Conservation (phyloP, 768 basidiomycete species). For the Tulasnella sp. region DNA sequence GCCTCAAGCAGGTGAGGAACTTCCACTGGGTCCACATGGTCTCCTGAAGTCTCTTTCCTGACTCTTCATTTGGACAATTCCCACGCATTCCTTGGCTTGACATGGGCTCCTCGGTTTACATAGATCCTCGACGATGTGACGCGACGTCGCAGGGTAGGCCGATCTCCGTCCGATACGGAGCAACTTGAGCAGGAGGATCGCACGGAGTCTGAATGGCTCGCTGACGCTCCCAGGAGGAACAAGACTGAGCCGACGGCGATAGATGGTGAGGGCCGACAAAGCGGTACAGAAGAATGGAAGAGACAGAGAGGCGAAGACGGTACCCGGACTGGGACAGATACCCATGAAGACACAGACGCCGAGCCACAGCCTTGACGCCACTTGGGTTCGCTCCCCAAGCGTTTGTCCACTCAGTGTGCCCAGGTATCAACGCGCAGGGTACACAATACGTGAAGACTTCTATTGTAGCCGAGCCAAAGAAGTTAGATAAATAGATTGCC, state of each 20-base stretch:
- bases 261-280: slow-evolving; percentile 24
- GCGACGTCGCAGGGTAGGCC: slow-evolving; percentile 19
- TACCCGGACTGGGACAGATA: background rate
- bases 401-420: no score
- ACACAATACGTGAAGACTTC: background rate
- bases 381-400: background rate
- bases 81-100: background rate
- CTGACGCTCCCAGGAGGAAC: slow-evolving; percentile 21
- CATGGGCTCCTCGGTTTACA: no score
- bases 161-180: slow-evolving; percentile 12
- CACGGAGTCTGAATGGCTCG: slow-evolving; percentile 23
- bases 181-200: slow-evolving; percentile 24
- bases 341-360: background rate
- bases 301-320: slow-evolving; percentile 25
- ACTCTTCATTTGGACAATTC: background rate
- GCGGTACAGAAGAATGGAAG: slow-evolving; percentile 31
- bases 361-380: background rate
- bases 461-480: background rate
- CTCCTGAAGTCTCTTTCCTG: background rate
- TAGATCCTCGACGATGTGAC: slow-evolving; percentile 24
- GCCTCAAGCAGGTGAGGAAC: slow-evolving; percentile 22
- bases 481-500: background rate
- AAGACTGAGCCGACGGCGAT: slow-evolving; percentile 19
- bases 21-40: background rate
- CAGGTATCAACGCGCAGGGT: no score